phyloP scores from a whole-genome alignment of 208 protist species.

The Endotrypanum monterogeii region DNA sequence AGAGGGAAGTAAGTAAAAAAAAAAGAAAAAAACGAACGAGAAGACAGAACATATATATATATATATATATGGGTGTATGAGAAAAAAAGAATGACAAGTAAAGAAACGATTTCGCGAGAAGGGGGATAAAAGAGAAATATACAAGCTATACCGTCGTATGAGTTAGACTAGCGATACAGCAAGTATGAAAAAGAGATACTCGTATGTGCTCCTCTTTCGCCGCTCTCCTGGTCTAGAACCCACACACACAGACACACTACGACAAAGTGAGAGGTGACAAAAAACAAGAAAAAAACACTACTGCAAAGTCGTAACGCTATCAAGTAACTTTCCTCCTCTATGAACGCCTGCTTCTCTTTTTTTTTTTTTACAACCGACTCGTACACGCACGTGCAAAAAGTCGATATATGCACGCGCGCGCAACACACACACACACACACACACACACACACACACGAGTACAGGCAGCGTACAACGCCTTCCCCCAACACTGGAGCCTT shows the following conservation, averaged over 20 bases:
- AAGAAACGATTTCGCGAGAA: not conserved
- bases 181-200: not conserved
- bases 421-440: no score
- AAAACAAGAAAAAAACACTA: not conserved
- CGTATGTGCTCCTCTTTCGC: not conserved
- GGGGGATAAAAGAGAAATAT: not conserved
- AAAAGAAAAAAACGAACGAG: not conserved
- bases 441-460: not conserved
- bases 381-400: not conserved
- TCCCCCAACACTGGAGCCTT: not conserved
- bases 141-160: constrained; percentile 2
- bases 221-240: not conserved
- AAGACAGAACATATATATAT: not conserved
- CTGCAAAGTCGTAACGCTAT: not conserved
- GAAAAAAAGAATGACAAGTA: not conserved
- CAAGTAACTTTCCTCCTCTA: not conserved
- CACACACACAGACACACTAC: not conserved
- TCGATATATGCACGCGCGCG: not conserved
- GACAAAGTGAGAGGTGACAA: not conserved
- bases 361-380: not conserved
- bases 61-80: not conserved
- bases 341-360: not conserved
- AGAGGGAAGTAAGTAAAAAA: not conserved
- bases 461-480: not conserved
- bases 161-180: not conserved